phyloP scores from a whole-genome alignment of 2,329 filamentous ascomycete genomes.

The Aspergillus sp. region DNA sequence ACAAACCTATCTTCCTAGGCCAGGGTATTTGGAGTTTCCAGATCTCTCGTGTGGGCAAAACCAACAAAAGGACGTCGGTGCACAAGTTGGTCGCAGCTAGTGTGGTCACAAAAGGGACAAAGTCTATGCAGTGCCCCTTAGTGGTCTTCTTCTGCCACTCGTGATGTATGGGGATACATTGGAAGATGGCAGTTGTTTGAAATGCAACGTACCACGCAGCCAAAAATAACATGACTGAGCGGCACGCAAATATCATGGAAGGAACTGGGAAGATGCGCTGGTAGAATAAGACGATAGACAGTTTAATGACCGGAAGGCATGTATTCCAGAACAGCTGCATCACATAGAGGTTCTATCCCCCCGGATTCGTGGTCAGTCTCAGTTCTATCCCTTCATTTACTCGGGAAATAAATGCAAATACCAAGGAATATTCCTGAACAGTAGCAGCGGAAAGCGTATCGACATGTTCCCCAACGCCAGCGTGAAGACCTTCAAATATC shows the following conservation, averaged over 20 bases:
- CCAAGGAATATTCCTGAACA: not conserved
- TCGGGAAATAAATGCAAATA: not conserved
- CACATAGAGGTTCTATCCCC: not conserved
- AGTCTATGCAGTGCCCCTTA: not conserved
- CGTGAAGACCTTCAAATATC: not conserved
- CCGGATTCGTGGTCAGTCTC: not conserved
- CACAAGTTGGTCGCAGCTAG: not conserved
- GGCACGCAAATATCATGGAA: conserved; percentile 1
- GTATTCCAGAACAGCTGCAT: conserved; percentile 4
- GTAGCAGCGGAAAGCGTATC: not conserved
- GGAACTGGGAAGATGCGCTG: not conserved
- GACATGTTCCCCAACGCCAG: conserved; percentile 2
- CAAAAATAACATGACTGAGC: not conserved
- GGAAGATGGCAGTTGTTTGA: conserved; percentile 1
- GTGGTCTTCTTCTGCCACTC: not conserved
- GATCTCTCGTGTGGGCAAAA: not conserved
- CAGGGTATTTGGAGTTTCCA: conserved; percentile 1
- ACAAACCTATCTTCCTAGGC: not conserved
- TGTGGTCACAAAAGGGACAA: conserved; percentile 4
- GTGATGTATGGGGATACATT: not conserved
- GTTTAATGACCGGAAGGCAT: conserved; percentile 1
- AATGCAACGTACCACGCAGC: conserved; percentile 4
- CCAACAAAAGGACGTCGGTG: not conserved
- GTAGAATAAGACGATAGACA: conserved; percentile 6
- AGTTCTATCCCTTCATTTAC: not conserved